Conservation (phyloP, 2,329 filamentous ascomycete species). For the Diaporthe helianthi region DNA sequence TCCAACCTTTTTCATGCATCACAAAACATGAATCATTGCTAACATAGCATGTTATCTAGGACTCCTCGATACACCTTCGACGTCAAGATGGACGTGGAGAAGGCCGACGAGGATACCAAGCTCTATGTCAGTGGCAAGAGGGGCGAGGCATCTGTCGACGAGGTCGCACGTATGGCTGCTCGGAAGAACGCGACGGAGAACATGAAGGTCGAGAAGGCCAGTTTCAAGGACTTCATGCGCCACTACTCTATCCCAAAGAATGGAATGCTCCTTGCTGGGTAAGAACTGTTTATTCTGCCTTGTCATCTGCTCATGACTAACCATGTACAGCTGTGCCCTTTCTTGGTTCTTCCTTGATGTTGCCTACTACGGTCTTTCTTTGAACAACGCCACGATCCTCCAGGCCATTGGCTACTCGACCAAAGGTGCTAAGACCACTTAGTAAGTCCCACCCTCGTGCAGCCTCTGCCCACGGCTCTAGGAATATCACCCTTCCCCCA, state of each 20-base stretch:
- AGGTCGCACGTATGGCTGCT: slow-evolving; percentile 67
- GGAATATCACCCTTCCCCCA: too few species aligned
- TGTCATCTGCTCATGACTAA: neutral
- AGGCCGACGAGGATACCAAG: slow-evolving; percentile 75
- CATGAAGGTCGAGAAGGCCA: slow-evolving; percentile 72
- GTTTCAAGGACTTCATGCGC: slow-evolving; percentile 72
- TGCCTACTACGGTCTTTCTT: slow-evolving; percentile 71
- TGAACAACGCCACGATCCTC: slow-evolving; percentile 80
- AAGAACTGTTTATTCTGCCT: neutral
- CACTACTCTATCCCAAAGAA: slow-evolving; percentile 78
- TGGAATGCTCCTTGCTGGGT: slow-evolving; percentile 61
- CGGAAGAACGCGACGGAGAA: slow-evolving; percentile 60
- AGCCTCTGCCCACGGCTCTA: too few species aligned
- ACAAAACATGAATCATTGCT: neutral
- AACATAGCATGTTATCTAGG: slow-evolving; percentile 28
- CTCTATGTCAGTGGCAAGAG: slow-evolving; percentile 74
- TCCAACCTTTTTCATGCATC: neutral
- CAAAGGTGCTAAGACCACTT: slow-evolving; percentile 53
- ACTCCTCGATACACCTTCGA: slow-evolving; percentile 90
- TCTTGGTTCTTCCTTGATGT: slow-evolving; percentile 80
- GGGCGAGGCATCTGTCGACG: slow-evolving; percentile 68
- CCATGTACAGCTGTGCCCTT: slow-evolving; percentile 75
- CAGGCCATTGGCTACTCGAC: slow-evolving; percentile 74
- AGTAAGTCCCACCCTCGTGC: neutral
- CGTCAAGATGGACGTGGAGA: slow-evolving; percentile 75